Conservation (phyloP, 768 basidiomycete species). For the Lentinula boryana region DNA sequence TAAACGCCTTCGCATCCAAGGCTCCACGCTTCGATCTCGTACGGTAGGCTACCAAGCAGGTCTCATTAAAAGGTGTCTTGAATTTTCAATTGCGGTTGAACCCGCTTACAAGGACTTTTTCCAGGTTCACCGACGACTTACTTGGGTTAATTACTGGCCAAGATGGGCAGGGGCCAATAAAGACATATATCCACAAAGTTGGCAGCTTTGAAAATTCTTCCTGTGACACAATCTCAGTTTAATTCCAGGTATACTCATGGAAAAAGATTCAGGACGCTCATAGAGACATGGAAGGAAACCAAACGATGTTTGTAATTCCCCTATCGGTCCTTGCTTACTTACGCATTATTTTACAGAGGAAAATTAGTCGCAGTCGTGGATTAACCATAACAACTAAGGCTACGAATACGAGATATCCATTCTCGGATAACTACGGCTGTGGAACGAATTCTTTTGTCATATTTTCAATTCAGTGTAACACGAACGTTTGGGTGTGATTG, state of each 20-base stretch:
- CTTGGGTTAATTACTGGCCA: slow-evolving; percentile 54
- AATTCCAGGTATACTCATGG: slow-evolving; percentile 69
- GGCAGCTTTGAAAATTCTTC: slow-evolving; percentile 14
- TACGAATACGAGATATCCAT: neutral
- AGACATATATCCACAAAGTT: slow-evolving; percentile 76
- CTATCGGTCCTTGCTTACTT: neutral
- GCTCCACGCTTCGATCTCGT: slow-evolving; percentile 79
- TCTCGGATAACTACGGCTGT: too few species aligned
- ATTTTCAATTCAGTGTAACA: too few species aligned
- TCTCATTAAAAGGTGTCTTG: slow-evolving; percentile 49
- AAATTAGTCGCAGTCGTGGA: slow-evolving; percentile 23
- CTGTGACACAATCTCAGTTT: slow-evolving; percentile 3
- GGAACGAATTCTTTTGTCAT: too few species aligned
- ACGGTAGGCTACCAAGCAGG: slow-evolving; percentile 71
- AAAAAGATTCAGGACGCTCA: slow-evolving; percentile 75
- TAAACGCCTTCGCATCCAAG: slow-evolving; percentile 85
- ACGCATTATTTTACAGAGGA: slow-evolving; percentile 15
- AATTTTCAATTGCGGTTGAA: neutral
- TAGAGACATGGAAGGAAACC: slow-evolving; percentile 75
- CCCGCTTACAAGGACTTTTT: neutral
- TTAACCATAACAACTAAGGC: neutral
- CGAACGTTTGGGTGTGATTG: neutral
- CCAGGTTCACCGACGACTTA: slow-evolving; percentile 50
- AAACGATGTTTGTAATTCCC: slow-evolving; percentile 30
- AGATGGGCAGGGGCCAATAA: slow-evolving; percentile 53